Conservation (phyloP, 371 early-diverging fungal genomes). For the Quaeritorhiza haematococci region DNA sequence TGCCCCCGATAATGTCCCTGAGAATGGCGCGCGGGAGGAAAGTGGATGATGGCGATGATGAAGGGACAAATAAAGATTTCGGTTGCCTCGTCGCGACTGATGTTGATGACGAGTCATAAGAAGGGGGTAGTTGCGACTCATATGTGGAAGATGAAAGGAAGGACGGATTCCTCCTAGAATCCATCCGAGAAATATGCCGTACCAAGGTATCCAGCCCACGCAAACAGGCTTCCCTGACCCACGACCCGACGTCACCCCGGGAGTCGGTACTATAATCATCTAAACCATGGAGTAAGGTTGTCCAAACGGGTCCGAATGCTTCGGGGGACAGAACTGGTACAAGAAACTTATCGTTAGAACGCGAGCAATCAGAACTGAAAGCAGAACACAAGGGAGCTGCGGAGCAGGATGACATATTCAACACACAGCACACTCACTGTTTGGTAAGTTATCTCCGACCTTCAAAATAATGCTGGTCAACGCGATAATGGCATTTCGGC, state of each 20-base stretch:
- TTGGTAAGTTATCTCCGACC: no score
- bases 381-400: no score
- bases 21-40: constrained; percentile 18
- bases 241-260: constrained; percentile 94
- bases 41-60: constrained; percentile 14
- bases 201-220: constrained; percentile 46
- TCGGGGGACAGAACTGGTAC: constrained; percentile 32
- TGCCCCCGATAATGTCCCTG: constrained; percentile 34
- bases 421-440: no score
- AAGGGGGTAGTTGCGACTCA: no score
- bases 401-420: no score
- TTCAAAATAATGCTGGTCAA: constrained; percentile 41
- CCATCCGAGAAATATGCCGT: constrained; percentile 39
- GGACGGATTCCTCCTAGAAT: constrained; percentile 13
- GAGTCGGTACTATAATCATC: constrained; percentile 83
- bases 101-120: no score
- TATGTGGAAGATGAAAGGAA: no score
- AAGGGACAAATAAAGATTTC: no score
- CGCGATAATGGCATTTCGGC: constrained; percentile 61
- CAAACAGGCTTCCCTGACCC: constrained; percentile 79
- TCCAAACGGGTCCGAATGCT: constrained; percentile 39
- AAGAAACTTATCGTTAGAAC: not conserved
- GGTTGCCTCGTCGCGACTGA: no score
- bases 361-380: no score
- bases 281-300: constrained; percentile 52